Conservation (phyloP, 78 protist species). For the Pelomyxa schiedti region DNA sequence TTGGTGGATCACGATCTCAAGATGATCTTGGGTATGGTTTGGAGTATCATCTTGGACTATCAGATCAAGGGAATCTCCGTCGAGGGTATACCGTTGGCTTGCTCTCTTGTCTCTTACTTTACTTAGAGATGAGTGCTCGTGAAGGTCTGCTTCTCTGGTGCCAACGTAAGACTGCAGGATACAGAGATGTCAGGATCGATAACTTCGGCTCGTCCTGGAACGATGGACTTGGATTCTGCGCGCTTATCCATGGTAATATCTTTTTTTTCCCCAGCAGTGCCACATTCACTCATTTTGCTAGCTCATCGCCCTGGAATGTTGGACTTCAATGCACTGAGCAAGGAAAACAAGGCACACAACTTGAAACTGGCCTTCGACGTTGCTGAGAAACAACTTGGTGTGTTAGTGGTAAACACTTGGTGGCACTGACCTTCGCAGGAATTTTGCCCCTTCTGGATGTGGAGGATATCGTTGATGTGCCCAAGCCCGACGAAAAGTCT, state of each 20-base stretch:
- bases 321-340: constrained; percentile 29
- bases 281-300: not conserved
- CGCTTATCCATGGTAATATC: constrained; percentile 63
- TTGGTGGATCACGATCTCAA: constrained; percentile 38
- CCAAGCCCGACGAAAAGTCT: constrained; percentile 66
- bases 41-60: constrained; percentile 59
- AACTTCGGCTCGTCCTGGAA: constrained; percentile 53
- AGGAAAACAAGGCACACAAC: constrained; percentile 37
- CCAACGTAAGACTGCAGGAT: constrained; percentile 39
- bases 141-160: constrained; percentile 66
- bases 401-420: too few relatives aligned
- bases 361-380: constrained; percentile 58
- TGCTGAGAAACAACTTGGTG: constrained; percentile 62
- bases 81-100: constrained; percentile 5
- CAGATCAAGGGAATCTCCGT: constrained; percentile 56
- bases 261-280: not conserved
- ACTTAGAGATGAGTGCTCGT: constrained; percentile 57
- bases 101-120: not conserved
- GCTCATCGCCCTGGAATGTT: constrained; percentile 59
- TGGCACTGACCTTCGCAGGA: too few relatives aligned
- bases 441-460: constrained; percentile 68
- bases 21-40: constrained; percentile 64
- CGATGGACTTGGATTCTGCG: constrained; percentile 67
- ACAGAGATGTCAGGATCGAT: constrained; percentile 22
- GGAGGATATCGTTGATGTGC: constrained; percentile 48